Evolutionary conservation across 305 asterid genomes (phyloP).

Genomic region (Plantago coronopus): DNA sequence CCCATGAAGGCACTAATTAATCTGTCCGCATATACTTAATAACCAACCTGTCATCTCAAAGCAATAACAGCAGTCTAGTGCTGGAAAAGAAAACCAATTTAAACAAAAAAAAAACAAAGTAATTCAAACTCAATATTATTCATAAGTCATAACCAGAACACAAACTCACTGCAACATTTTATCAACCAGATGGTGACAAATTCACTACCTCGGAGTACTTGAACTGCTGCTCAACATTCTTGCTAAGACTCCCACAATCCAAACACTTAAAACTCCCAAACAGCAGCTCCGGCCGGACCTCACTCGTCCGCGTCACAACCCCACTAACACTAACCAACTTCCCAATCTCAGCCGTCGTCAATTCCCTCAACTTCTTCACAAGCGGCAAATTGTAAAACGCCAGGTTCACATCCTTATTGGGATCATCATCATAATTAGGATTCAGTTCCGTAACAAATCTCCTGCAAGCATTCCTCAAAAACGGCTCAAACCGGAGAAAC

Average conservation of each 20-base stretch:
- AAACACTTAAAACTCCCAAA: slow-evolving; percentile 86
- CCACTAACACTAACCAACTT: slow-evolving; percentile 88
- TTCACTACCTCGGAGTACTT: slow-evolving; percentile 80
- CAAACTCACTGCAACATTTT: background rate
- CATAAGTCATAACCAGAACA: too few species aligned
- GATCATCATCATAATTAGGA: slow-evolving; percentile 77
- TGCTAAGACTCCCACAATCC: slow-evolving; percentile 71
- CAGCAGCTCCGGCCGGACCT: slow-evolving; percentile 89
- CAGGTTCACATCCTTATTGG: slow-evolving; percentile 74
- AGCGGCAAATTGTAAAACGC: slow-evolving; percentile 84
- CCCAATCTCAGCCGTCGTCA: slow-evolving; percentile 80
- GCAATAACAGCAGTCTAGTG: too few species aligned
- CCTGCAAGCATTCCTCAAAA: slow-evolving; percentile 79
- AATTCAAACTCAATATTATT: too few species aligned
- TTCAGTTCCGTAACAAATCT: slow-evolving; percentile 72
- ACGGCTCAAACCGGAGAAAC: slow-evolving; percentile 74
- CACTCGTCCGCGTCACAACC: slow-evolving; percentile 80
- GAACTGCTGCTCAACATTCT: slow-evolving; percentile 84
- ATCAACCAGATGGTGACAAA: background rate
- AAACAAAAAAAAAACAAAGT: background rate
- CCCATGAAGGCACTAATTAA: too few species aligned
- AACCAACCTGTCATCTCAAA: background rate
- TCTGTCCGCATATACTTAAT: too few species aligned
- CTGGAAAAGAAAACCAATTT: background rate
- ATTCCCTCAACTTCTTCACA: slow-evolving; percentile 73